phyloP scores from a whole-genome alignment of 2,329 filamentous ascomycete species.

The Didymella keratinophila region DNA sequence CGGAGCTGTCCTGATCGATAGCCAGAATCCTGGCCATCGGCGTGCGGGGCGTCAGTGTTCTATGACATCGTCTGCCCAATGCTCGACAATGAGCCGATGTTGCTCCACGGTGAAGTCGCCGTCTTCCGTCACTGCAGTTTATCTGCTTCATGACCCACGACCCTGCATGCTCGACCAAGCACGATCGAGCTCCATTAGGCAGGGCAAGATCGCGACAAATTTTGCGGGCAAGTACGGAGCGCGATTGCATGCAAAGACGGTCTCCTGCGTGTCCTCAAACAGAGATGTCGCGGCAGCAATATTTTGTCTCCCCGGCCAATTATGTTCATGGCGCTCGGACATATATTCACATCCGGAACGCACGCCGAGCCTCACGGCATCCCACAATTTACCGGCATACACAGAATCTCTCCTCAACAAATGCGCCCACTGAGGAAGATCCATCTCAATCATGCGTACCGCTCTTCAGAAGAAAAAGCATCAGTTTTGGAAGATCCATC shows the following conservation, averaged over 20 bases:
- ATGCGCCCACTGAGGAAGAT: not conserved
- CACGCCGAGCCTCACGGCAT: conserved; percentile 8
- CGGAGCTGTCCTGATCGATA: conserved; percentile 13
- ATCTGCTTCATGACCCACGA: not conserved
- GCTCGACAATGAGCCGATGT: not conserved
- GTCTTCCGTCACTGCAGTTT: not conserved
- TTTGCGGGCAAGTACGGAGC: conserved; percentile 5
- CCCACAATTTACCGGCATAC: conserved; percentile 5
- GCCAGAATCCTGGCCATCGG: conserved; percentile 7
- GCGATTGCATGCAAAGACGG: not conserved
- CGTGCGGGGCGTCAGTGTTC: conserved; percentile 2
- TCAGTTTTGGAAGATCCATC: not conserved
- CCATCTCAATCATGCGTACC: not conserved
- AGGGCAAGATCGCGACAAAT: not conserved
- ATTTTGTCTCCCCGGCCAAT: conserved; percentile 15
- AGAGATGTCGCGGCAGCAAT: conserved; percentile 5
- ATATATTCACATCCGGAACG: conserved; percentile 8
- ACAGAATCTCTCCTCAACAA: not conserved
- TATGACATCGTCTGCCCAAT: conserved; percentile 1
- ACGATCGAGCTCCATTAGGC: not conserved
- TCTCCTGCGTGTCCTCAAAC: conserved; percentile 2
- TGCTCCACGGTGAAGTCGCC: not conserved
- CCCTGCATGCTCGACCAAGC: not conserved
- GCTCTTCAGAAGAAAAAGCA: not conserved
- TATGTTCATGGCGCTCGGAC: conserved; percentile 5